Evolutionary conservation across 495 filamentous ascomycete species (phyloP).

Genomic region (Podospora comata): DNA sequence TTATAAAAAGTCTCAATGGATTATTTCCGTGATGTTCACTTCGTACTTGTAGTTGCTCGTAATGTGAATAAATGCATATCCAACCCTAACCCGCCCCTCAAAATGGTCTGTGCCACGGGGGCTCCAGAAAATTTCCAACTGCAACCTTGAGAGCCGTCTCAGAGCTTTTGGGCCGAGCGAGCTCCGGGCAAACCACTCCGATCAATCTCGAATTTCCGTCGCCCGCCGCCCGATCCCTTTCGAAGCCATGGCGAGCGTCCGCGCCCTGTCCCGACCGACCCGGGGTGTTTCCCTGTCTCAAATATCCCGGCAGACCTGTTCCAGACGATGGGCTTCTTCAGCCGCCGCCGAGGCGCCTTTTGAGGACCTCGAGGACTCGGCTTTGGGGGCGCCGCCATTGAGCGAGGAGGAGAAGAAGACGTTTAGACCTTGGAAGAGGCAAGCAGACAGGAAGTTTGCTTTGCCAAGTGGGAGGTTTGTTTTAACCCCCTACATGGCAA

Average conservation of each 20-base stretch:
- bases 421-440: constrained; percentile 43
- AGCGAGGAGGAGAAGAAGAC: constrained; percentile 33
- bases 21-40: not conserved
- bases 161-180: constrained; percentile 18
- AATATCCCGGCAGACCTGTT: constrained; percentile 24
- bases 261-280: constrained; percentile 31
- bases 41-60: not conserved
- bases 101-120: constrained; percentile 1
- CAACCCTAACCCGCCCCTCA: constrained; percentile 19
- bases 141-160: constrained; percentile 12
- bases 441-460: constrained; percentile 38
- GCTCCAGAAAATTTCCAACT: constrained; percentile 26
- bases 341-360: constrained; percentile 28
- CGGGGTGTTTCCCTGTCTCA: constrained; percentile 29
- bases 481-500: not conserved
- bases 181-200: constrained; percentile 15
- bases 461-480: constrained; percentile 40
- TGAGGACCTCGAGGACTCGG: constrained; percentile 42
- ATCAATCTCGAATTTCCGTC: not conserved
- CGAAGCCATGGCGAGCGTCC: constrained; percentile 34
- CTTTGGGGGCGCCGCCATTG: constrained; percentile 33
- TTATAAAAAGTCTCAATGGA: constrained; percentile 11
- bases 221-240: not conserved
- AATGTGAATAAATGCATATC: constrained; percentile 5
- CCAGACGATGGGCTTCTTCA: constrained; percentile 40